Conservation (phyloP, 805 yeast genomes). For the Torulaspora maleeae region DNA sequence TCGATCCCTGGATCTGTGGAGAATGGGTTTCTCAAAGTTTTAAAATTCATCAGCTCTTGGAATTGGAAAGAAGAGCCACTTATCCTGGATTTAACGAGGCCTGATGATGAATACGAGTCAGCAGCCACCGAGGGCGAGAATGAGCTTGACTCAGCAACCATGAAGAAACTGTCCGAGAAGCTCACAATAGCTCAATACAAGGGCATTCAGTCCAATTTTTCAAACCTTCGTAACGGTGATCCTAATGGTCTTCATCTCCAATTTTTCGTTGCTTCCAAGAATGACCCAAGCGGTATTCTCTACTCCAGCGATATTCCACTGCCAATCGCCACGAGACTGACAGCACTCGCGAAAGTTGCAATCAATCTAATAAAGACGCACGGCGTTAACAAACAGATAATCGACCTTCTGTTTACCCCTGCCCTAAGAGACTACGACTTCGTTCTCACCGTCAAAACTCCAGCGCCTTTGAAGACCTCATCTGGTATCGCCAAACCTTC, state of each 20-base stretch:
- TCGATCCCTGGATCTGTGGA: constrained; percentile 72
- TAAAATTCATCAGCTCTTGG: constrained; percentile 75
- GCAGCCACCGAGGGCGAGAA: constrained; percentile 29
- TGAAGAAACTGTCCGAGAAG: constrained; percentile 52
- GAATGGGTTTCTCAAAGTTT: constrained; percentile 72
- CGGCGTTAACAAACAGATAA: constrained; percentile 41
- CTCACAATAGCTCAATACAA: constrained; percentile 60
- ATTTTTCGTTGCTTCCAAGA: constrained; percentile 74
- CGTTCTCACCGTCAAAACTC: constrained; percentile 54
- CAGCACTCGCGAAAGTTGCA: constrained; percentile 80
- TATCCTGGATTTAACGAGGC: constrained; percentile 67
- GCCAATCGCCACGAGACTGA: constrained; percentile 82
- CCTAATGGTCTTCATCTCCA: constrained; percentile 79
- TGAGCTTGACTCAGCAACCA: constrained; percentile 34
- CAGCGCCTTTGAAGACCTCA: constrained; percentile 40
- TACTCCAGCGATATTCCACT: constrained; percentile 67
- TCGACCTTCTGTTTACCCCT: constrained; percentile 67
- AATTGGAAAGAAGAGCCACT: constrained; percentile 91
- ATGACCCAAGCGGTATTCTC: constrained; percentile 79
- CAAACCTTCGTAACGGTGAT: constrained; percentile 65
- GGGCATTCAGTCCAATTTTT: constrained; percentile 57
- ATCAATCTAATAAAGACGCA: constrained; percentile 46
- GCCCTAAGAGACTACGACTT: constrained; percentile 83
- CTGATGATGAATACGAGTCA: constrained; percentile 38
- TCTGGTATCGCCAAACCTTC: constrained; percentile 54